Evolutionary conservation across 441 rosid genomes (phyloP).

Genomic region (Erodium texanum): DNA sequence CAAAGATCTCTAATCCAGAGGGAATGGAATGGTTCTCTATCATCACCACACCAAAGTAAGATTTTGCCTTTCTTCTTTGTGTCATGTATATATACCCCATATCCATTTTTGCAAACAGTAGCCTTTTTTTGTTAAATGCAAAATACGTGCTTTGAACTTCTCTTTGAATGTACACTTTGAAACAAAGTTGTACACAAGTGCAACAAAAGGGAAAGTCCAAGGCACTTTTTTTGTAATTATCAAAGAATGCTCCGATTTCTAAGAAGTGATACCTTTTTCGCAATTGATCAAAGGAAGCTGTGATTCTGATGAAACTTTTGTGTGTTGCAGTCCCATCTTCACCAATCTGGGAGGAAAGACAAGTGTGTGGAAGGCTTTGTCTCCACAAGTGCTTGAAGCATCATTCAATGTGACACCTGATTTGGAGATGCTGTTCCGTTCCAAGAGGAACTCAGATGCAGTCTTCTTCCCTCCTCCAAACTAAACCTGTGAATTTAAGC

Average conservation of each 20-base stretch:
- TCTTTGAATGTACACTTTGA: too few relatives aligned
- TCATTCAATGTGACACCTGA: slow-evolving; percentile 46
- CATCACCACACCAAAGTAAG: slow-evolving; percentile 49
- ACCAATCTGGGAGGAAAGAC: slow-evolving; percentile 83
- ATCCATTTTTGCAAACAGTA: too few relatives aligned
- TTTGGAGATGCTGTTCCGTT: slow-evolving; percentile 60
- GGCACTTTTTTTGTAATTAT: too few relatives aligned
- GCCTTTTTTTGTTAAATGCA: too few relatives aligned
- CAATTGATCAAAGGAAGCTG: too few relatives aligned
- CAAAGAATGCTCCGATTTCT: too few relatives aligned
- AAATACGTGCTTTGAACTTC: too few relatives aligned
- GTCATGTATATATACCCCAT: too few relatives aligned
- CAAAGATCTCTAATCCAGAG: slow-evolving; percentile 61
- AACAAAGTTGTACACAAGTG: too few relatives aligned
- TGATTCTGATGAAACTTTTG: too few relatives aligned
- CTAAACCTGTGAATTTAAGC: slow-evolving; percentile 16
- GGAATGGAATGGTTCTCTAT: slow-evolving; percentile 80
- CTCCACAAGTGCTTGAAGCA: slow-evolving; percentile 64
- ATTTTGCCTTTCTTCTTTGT: neutral
- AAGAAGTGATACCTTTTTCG: too few relatives aligned
- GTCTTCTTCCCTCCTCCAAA: slow-evolving; percentile 81
- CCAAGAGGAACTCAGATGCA: slow-evolving; percentile 54
- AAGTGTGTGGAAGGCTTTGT: slow-evolving; percentile 66
- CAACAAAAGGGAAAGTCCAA: too few relatives aligned
- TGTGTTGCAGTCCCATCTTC: slow-evolving; percentile 57